Conservation (phyloP, 1,284 basidiomycete species). For the Trametes polyzona region DNA sequence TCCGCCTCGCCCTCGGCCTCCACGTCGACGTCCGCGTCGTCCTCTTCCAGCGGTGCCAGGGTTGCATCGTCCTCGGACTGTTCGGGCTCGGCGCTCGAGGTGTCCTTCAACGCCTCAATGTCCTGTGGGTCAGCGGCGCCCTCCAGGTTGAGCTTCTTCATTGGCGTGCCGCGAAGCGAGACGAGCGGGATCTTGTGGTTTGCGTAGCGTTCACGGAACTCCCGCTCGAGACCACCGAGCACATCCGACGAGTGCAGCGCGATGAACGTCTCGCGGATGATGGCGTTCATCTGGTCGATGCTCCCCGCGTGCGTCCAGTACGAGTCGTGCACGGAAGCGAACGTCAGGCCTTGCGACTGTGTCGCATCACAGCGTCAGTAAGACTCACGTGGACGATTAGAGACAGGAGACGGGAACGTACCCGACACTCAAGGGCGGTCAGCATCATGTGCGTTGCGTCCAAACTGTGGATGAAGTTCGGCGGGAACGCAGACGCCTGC, state of each 20-base stretch:
- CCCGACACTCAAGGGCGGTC: conserved; percentile 90
- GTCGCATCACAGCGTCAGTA: not conserved
- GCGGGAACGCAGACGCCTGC: conserved; percentile 97
- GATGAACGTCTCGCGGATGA: conserved; percentile 95
- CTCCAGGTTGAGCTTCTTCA: conserved; percentile 41
- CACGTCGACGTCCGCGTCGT: conserved; percentile 25
- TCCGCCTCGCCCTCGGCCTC: conserved; percentile 22
- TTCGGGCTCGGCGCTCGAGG: conserved; percentile 3
- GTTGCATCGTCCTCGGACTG: conserved; percentile 13
- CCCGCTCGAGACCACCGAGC: conserved; percentile 60
- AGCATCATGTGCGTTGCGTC: conserved; percentile 99
- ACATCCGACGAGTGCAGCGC: conserved; percentile 90
- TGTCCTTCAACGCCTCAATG: conserved; percentile 22
- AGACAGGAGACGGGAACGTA: conserved; percentile 43
- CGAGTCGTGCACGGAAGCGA: conserved; percentile 97
- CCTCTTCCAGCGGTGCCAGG: not conserved
- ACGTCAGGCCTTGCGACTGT: conserved; percentile 74
- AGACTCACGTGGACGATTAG: not conserved
- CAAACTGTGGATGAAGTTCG: conserved; percentile 97
- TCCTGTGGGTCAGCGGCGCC: conserved; percentile 7
- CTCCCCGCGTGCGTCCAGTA: conserved; percentile 97
- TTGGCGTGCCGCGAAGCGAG: conserved; percentile 44
- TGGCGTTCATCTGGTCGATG: conserved; percentile 88
- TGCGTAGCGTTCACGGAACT: conserved; percentile 83
- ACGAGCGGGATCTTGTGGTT: conserved; percentile 74